Evolutionary conservation across 169 alveolate genomes (phyloP), one percentile per base, ranked within the genome.

Genomic region (Plasmodium cynomolgi): DNA sequence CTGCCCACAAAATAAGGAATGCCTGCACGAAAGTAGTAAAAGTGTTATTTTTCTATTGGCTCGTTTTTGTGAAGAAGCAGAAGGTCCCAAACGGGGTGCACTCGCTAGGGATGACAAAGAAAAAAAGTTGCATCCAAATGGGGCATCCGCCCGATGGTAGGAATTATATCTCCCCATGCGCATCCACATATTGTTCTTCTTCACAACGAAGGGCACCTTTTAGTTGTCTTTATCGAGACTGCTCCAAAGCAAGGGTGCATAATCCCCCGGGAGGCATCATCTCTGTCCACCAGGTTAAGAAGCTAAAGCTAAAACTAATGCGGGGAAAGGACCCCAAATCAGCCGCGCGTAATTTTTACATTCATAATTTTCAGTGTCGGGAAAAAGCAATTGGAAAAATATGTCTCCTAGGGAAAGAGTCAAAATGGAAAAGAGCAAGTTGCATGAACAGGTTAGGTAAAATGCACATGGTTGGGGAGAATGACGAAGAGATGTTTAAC

Each of bases 21-120:
- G 50, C 62, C 29, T 80, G 33, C 54, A 26, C 50, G 39, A 88
- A 88, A 81, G 81, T 80, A 88, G 34, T 88, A 79, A 88, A 62
- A 80, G 33, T 88, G 33, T 26, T 88, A 26, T 79, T 58, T 88
- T 79, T 88, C 1, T 88, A 62, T 81, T 88, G 80, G 33, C 50
- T 88, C 33, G 1, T 44, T 37, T 68, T 62, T 84, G 44, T 62
- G 20, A 39, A 88, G 41, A 58, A 33, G 15, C 20, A 79, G 37
- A 8, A 47, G 37, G 68, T 58, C 11, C 47, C 41, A 71, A 47
- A 1, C 20, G 31, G 15, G 34, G 92, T 83, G 15, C 20, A 81
- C 20, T 23, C 90, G n/a, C 23, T 81, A 37, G n/a, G 71, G 41
- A 81, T 54, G 34, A 54, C 37, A 11, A 81, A 7, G 33, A 81